phyloP scores from a whole-genome alignment of 139 green algal genomes.

The Chlorella sp. region DNA sequence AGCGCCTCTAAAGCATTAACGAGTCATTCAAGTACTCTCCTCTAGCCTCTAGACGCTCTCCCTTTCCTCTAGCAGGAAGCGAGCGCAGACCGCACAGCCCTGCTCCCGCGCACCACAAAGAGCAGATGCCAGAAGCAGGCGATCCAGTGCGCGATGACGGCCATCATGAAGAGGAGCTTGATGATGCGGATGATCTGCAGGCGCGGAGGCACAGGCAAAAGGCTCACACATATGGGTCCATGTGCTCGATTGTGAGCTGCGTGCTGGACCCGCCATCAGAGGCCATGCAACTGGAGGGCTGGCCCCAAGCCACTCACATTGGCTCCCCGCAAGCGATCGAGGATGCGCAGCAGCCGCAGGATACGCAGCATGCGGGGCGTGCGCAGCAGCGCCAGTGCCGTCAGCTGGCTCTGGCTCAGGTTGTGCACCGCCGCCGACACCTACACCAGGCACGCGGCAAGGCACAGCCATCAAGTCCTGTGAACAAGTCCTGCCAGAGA shows the following conservation, averaged over 20 bases:
- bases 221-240: no score
- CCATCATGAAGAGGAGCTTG: constrained; percentile 51
- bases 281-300: background rate
- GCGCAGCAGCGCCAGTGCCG: constrained; percentile 31
- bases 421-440: background rate
- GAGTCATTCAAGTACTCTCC: background rate
- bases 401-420: constrained; percentile 1
- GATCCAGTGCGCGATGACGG: constrained; percentile 53
- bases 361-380: constrained; percentile 54
- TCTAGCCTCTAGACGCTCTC: background rate
- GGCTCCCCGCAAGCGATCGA: constrained; percentile 57
- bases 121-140: constrained; percentile 20
- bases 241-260: no score
- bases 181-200: constrained; percentile 11
- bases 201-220: no score
- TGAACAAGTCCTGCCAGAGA: background rate
- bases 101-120: constrained; percentile 10
- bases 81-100: no score
- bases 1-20: no score
- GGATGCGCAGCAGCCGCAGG: constrained; percentile 46
- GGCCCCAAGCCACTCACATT: constrained; percentile 26
- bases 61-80: background rate
- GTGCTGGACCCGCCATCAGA: no score
- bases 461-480: no score
- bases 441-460: constrained; percentile 2